phyloP scores from a whole-genome alignment of 331 rosid species.

The Acacia pycnantha region DNA sequence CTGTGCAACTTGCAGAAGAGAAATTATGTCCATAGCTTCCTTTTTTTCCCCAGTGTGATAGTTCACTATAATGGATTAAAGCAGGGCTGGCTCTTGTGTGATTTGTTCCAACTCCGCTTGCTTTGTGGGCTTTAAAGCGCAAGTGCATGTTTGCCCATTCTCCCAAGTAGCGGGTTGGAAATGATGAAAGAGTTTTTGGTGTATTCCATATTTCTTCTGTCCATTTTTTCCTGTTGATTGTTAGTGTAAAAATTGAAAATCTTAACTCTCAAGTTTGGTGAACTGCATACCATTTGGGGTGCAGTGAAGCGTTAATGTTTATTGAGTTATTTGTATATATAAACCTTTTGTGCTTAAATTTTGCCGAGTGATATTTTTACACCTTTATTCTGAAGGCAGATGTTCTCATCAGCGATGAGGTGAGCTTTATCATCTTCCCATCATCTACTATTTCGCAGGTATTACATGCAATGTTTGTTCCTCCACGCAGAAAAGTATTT shows the following conservation, averaged over 20 bases:
- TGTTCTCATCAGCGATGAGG: not conserved
- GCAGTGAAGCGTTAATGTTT: conserved; percentile 27
- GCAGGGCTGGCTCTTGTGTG: conserved; percentile 18
- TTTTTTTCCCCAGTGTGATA: not conserved
- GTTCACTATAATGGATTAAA: conserved; percentile 15
- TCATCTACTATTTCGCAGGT: not conserved
- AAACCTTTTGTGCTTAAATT: conserved; percentile 32
- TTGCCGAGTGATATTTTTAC: conserved; percentile 8
- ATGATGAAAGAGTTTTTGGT: conserved; percentile 30
- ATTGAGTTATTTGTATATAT: conserved; percentile 44
- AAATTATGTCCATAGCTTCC: conserved; percentile 43
- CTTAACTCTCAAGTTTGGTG: conserved; percentile 33
- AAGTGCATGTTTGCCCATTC: conserved; percentile 16
- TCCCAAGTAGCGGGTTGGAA: conserved; percentile 25
- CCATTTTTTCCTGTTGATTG: conserved; percentile 30
- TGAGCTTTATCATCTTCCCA: not conserved
- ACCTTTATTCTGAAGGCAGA: not conserved
- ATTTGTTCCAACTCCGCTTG: conserved; percentile 11
- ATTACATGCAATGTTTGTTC: no score
- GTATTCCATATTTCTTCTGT: conserved; percentile 31
- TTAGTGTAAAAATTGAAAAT: conserved; percentile 53
- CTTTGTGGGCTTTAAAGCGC: conserved; percentile 21
- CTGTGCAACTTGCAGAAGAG: conserved; percentile 68
- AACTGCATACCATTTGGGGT: conserved; percentile 35
- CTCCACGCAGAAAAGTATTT: no score